Percentiles rank a stretch among this genome's conserved stretches.
Evolutionary conservation across 2,329 filamentous ascomycete species (phyloP).

Genomic region (Fusarium palustre): DNA sequence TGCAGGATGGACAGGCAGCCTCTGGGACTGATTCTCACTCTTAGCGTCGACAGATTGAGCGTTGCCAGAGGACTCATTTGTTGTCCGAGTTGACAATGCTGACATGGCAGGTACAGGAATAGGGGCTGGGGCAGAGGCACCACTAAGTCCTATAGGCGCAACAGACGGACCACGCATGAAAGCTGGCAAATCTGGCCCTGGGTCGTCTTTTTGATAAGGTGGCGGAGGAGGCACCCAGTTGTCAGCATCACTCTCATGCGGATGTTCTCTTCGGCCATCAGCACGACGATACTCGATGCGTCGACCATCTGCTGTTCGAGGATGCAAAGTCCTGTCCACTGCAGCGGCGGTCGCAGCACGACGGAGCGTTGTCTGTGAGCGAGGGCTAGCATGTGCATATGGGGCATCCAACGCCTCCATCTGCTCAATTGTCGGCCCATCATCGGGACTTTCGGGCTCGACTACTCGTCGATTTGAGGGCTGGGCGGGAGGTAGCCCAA

Average conservation of each 20-base stretch:
- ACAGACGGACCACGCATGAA: constrained; percentile 65
- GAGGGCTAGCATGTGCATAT: constrained; percentile 78
- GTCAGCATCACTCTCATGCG: constrained; percentile 88
- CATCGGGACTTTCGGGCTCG: constrained; percentile 48
- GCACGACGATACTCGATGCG: constrained; percentile 74
- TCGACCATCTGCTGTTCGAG: constrained; percentile 64
- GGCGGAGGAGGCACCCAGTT: constrained; percentile 90
- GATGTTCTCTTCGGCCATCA: constrained; percentile 77
- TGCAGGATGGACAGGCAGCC: constrained; percentile 50
- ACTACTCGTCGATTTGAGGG: constrained; percentile 18
- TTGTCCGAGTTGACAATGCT: constrained; percentile 14
- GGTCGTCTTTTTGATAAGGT: constrained; percentile 77
- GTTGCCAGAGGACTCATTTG: not conserved
- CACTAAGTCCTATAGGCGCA: constrained; percentile 49
- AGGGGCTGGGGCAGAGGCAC: constrained; percentile 45
- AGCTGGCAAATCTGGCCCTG: constrained; percentile 63
- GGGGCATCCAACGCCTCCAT: constrained; percentile 76
- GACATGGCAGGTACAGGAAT: constrained; percentile 13
- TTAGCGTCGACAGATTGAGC: constrained; percentile 7
- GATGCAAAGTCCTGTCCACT: constrained; percentile 75
- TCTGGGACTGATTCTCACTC: constrained; percentile 26
- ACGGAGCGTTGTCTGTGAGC: constrained; percentile 76
- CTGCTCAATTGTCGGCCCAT: constrained; percentile 63
- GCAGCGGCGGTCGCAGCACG: constrained; percentile 82
- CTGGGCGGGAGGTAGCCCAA: constrained; percentile 50